Percentiles rank a stretch among this genome's conserved stretches.
Evolutionary conservation across 75 land plant species (phyloP).

Genomic region (Isoetes taiwanensis): DNA sequence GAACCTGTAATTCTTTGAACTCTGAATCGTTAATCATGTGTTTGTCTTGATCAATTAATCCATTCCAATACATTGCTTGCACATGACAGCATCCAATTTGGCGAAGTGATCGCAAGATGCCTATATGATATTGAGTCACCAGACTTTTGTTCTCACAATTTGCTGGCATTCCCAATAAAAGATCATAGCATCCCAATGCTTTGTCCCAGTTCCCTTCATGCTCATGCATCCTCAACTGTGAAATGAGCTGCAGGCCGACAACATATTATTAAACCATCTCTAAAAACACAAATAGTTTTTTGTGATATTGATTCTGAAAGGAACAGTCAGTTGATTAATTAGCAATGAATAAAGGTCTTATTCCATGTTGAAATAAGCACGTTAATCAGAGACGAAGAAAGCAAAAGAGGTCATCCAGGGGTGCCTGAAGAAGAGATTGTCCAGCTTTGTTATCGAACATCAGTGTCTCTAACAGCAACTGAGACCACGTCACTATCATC

Average conservation of each 20-base stretch:
- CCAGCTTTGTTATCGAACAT: too few species aligned
- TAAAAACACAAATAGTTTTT: background rate
- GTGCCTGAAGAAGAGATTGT: too few species aligned
- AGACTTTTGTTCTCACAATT: constrained; percentile 11
- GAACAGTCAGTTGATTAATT: background rate
- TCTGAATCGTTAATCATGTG: constrained; percentile 54
- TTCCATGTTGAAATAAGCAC: too few species aligned
- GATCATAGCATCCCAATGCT: constrained; percentile 76
- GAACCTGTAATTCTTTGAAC: constrained; percentile 78
- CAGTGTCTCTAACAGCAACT: too few species aligned
- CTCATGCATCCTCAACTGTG: constrained; percentile 74
- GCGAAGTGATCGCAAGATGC: constrained; percentile 76
- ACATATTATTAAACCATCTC: background rate
- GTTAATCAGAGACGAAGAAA: too few species aligned
- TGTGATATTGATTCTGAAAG: background rate
- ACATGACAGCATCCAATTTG: constrained; percentile 83
- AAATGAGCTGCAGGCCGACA: constrained; percentile 37
- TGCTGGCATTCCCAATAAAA: constrained; percentile 42
- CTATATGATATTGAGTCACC: constrained; percentile 44
- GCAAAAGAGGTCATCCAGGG: too few species aligned
- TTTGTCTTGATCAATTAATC: constrained; percentile 36
- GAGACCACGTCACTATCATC: too few species aligned
- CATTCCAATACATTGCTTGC: constrained; percentile 63
- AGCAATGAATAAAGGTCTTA: too few species aligned
- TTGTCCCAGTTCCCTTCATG: constrained; percentile 98